Conservation (phyloP, 441 rosid species). For the Dalechampia spathulata region DNA sequence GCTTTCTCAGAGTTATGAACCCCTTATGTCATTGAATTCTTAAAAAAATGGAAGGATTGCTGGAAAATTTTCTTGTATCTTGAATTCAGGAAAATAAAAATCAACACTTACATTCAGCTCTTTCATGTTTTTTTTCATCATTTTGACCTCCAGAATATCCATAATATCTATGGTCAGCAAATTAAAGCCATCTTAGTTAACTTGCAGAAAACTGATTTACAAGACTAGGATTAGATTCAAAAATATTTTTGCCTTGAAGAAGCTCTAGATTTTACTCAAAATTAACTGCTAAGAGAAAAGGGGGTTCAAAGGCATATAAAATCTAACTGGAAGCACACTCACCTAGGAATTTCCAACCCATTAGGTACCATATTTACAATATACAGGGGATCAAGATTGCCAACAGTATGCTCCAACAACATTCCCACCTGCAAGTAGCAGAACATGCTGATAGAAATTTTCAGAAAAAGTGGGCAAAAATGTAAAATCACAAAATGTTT, state of each 20-base stretch:
- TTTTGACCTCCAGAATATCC: neutral
- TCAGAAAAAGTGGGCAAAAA: neutral
- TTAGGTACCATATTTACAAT: slow-evolving; percentile 97
- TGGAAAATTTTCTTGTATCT: no score
- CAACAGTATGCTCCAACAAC: slow-evolving; percentile 96
- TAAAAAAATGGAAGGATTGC: no score
- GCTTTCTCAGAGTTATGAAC: no score
- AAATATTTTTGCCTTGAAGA: no score
- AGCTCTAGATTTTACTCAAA: no score
- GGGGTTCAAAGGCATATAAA: neutral
- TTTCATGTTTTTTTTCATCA: neutral
- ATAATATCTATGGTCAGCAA: neutral
- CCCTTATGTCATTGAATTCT: no score
- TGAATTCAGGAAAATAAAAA: no score
- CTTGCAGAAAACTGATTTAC: neutral
- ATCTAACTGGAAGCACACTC: slow-evolving; percentile 25
- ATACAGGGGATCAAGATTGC: slow-evolving; percentile 93
- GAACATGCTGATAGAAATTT: slow-evolving; percentile 17
- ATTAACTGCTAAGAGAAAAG: neutral
- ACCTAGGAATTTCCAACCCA: slow-evolving; percentile 99
- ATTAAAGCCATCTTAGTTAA: neutral
- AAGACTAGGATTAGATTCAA: neutral
- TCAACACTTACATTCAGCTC: no score
- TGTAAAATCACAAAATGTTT: neutral
- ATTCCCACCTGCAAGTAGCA: slow-evolving; percentile 73